A percentile compares a stretch with the other conserved stretches of the same genome.
Evolutionary conservation across 805 yeast species (phyloP).

Genomic region (Starmerella scarabaei): DNA sequence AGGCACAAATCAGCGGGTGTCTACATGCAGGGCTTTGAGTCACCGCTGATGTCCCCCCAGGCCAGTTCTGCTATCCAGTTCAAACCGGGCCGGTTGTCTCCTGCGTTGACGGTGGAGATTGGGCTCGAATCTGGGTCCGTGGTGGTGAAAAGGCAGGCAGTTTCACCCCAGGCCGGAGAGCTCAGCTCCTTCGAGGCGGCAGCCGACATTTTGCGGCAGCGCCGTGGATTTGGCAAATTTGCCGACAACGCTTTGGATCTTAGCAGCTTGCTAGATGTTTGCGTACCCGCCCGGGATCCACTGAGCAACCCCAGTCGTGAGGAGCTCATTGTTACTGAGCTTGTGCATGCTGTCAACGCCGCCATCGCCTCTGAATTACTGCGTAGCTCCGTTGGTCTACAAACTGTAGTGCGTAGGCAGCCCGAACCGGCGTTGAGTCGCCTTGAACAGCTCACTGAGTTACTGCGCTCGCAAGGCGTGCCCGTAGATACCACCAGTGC

Average conservation of each 20-base stretch:
- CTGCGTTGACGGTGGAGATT: conserved; percentile 67
- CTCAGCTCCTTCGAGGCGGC: conserved; percentile 4
- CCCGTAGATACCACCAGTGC: conserved; percentile 63
- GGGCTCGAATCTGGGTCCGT: conserved; percentile 61
- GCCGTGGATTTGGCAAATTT: conserved; percentile 12
- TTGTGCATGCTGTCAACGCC: conserved; percentile 65
- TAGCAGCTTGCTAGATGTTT: conserved; percentile 12
- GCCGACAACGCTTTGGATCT: conserved; percentile 9
- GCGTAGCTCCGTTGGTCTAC: conserved; percentile 52
- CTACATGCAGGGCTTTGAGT: conserved; percentile 59
- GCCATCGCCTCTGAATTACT: conserved; percentile 74
- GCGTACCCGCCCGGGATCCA: conserved; percentile 14
- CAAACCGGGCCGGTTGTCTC: conserved; percentile 42
- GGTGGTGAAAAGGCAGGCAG: conserved; percentile 49
- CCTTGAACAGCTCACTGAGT: conserved; percentile 63
- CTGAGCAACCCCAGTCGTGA: conserved; percentile 22
- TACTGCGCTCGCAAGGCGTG: conserved; percentile 41
- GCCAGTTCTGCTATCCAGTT: conserved; percentile 27
- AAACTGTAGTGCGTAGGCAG: conserved; percentile 77
- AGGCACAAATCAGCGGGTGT: conserved; percentile 85
- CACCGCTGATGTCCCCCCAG: conserved; percentile 42
- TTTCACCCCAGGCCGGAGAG: conserved; percentile 26
- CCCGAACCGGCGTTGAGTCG: conserved; percentile 70
- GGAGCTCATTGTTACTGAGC: conserved; percentile 53
- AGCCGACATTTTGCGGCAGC: conserved; percentile 10